Base-by-base conservation (phyloP, 2,329 filamentous ascomycete genomes). In the Simplicillium sp. region DNA sequence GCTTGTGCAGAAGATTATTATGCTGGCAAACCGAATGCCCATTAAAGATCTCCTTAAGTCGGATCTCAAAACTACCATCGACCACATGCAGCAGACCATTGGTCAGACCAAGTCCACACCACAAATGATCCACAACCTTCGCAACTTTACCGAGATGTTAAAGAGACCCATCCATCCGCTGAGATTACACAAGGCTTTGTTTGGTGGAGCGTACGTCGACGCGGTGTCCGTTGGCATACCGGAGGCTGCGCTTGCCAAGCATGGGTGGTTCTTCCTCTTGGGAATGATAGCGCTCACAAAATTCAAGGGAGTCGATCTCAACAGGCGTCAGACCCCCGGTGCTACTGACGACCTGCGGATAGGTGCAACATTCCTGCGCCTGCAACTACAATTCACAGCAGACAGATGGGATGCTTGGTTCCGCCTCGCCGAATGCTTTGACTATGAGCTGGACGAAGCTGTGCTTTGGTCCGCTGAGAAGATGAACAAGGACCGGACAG, bases 361-460 rank as follows among this genome's bases (percentile, higher is more conserved):
- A 39, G 87, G 86, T 3, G 80, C 85, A 36, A 82, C 79, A 0
- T 92, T 87, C 55, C 76, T 94, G 52, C 73, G 84, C 31, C 77
- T 89, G 48, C 87, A 94, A 55, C 62, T 95, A 2, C 87, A 94
- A 50, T 87, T 87, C 56, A 87, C 82, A 2, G 77, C 80, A 2
- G 81, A 87, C 33, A 79, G 81, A 42, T 95, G 88, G 88, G 85
- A 94, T 57, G 84, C 85, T 0, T 95, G 88, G 88, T 92, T 90
- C 58, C 77, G 87, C 11, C 73, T 94, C 17, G 88, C 83, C 0
- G 87, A 94, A 58, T 87, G 84, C 37, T 89, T 87, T 53, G 88
- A 95, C 59, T 83, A 86, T 38, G 87, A 94, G 52, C 67, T 94
- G 12, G 88, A 95, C 47, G 88, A 95, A 58, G 78, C 82, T 7